Percentiles rank a stretch among this genome's conserved stretches.
Evolutionary conservation across 116 monocot species (phyloP).

Genomic region (Posidonia oceanica): DNA sequence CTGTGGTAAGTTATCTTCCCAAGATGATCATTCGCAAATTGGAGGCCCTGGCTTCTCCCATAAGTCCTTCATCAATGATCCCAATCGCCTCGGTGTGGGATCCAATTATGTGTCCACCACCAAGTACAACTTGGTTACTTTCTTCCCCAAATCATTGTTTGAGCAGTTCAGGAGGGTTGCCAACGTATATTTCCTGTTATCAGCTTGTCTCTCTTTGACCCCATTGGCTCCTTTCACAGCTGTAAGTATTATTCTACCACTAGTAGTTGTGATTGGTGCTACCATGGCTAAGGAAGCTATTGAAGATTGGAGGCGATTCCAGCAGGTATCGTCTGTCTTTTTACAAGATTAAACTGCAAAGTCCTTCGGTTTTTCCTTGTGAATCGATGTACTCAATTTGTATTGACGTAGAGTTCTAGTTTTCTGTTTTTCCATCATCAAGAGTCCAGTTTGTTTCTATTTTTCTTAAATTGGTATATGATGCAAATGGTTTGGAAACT

Average conservation of each 20-base stretch:
- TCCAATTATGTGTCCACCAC: conserved; percentile 68
- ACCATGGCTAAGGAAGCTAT: conserved; percentile 75
- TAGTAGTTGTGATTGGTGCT: conserved; percentile 48
- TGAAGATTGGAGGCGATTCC: conserved; percentile 67
- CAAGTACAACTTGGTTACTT: conserved; percentile 51
- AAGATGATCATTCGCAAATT: conserved; percentile 45
- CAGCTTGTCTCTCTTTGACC: conserved; percentile 45
- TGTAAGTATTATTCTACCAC: conserved; percentile 35
- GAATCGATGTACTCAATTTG: too few species aligned
- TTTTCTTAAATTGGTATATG: too few species aligned
- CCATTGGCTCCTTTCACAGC: conserved; percentile 49
- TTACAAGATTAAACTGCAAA: background rate
- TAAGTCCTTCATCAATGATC: conserved; percentile 44
- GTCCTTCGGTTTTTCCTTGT: background rate
- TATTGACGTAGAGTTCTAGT: too few species aligned
- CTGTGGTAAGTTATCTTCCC: conserved; percentile 20
- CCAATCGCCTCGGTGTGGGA: conserved; percentile 28
- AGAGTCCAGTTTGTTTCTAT: too few species aligned
- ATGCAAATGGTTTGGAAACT: too few species aligned
- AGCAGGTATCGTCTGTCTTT: conserved; percentile 42
- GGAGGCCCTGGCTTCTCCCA: conserved; percentile 66
- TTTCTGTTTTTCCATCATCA: too few species aligned
- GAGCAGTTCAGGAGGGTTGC: conserved; percentile 92
- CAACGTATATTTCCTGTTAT: conserved; percentile 61
- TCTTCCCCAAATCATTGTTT: conserved; percentile 73